phyloP scores from a whole-genome alignment of 1,139 yeast species.

The Suhomyces bokatorum region DNA sequence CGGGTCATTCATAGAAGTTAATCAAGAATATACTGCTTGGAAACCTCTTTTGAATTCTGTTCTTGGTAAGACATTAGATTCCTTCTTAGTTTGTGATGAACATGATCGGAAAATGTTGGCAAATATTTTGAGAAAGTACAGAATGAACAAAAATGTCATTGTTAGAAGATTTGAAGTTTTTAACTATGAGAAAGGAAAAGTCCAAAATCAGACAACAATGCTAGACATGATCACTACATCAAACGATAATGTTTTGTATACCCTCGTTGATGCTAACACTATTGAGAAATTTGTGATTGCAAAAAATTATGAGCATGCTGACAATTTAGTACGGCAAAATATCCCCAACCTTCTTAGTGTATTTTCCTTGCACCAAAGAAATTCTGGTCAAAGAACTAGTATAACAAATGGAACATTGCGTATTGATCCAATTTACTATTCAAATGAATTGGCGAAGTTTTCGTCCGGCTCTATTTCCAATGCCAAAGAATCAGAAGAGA shows the following conservation, averaged over 20 bases:
- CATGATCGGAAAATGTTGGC: conserved; percentile 58
- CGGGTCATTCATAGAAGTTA: conserved; percentile 63
- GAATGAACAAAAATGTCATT: conserved; percentile 40
- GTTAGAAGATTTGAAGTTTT: conserved; percentile 60
- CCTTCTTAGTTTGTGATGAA: conserved; percentile 67
- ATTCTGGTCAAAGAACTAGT: conserved; percentile 43
- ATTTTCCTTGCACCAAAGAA: conserved; percentile 42
- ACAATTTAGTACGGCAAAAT: conserved; percentile 26
- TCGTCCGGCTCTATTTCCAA: conserved; percentile 20
- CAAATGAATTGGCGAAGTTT: conserved; percentile 33
- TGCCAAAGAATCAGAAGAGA: conserved; percentile 13
- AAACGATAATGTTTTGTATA: conserved; percentile 54
- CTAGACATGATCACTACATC: conserved; percentile 60
- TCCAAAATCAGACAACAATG: conserved; percentile 43
- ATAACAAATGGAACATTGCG: conserved; percentile 46
- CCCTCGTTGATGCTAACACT: conserved; percentile 63
- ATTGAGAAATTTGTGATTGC: conserved; percentile 63
- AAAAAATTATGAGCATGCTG: conserved; percentile 53
- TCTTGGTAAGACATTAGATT: conserved; percentile 47
- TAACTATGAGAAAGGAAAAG: conserved; percentile 42
- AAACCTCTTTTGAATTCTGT: conserved; percentile 57
- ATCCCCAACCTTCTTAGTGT: conserved; percentile 47
- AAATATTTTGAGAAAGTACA: conserved; percentile 36
- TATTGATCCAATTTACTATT: conserved; percentile 59
- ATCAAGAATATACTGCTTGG: conserved; percentile 59